Percentiles rank a stretch among this genome's conserved stretches.
Evolutionary conservation across 148 eudicot species (phyloP).

Genomic region (Fagopyrum esculentum): DNA sequence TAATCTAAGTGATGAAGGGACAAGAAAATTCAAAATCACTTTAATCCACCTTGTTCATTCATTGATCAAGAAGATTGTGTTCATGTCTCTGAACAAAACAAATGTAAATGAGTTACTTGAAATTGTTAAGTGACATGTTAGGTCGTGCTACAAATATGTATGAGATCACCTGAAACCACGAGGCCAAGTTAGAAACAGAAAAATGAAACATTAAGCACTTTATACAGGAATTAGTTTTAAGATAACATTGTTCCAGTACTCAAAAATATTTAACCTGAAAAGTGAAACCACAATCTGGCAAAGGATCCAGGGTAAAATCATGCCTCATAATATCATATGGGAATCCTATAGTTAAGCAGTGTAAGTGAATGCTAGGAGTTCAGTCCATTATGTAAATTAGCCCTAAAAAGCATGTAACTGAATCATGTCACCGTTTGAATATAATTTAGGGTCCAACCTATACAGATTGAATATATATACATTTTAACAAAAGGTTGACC

Average conservation of each 20-base stretch:
- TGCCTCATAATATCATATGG: background rate
- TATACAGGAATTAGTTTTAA: background rate
- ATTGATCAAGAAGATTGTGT: background rate
- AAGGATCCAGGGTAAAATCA: background rate
- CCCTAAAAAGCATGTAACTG: background rate
- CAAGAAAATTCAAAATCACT: background rate
- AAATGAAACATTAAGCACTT: background rate
- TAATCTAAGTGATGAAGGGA: background rate
- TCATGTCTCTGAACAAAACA: background rate
- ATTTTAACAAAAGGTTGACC: background rate
- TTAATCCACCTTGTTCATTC: background rate
- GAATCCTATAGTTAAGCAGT: background rate
- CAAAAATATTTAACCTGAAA: background rate
- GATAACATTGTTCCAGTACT: background rate
- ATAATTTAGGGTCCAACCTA: background rate
- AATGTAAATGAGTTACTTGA: background rate
- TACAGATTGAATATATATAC: conserved; percentile 4
- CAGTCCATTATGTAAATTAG: background rate
- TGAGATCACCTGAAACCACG: background rate
- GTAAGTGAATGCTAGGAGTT: background rate
- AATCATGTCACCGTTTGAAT: background rate
- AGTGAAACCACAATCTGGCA: background rate
- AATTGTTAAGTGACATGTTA: background rate
- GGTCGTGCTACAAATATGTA: background rate
- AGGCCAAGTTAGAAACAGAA: background rate